These are phyloP conservation scores for Olyra latifolia DNA, from an alignment of 176 grass and related monocot species.

Conservation along the genomic window DNA sequence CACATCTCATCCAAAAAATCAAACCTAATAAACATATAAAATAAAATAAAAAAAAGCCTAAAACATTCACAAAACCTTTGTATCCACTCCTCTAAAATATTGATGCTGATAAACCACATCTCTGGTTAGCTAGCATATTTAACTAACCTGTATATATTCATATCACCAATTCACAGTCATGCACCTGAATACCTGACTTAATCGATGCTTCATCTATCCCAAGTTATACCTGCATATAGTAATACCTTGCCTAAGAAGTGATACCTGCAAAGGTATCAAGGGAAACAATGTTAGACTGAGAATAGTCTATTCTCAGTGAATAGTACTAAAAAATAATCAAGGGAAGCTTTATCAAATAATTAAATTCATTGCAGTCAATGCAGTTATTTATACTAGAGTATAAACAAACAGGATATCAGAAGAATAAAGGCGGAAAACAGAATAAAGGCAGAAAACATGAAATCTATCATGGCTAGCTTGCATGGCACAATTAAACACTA, in stretches of 20 bases:
- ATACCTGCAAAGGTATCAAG: conserved; percentile 48
- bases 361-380: background rate
- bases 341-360: background rate
- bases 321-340: background rate
- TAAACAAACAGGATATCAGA: background rate
- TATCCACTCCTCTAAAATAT: conserved; percentile 56
- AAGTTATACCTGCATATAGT: conserved; percentile 54
- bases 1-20: conserved; percentile 67
- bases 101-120: conserved; percentile 60
- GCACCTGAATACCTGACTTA: conserved; percentile 64
- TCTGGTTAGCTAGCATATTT: conserved; percentile 66
- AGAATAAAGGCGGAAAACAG: background rate
- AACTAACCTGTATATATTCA: conserved; percentile 70
- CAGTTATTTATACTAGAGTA: background rate
- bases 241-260: conserved; percentile 58
- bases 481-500: background rate
- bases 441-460: background rate
- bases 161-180: conserved; percentile 58
- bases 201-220: conserved; percentile 50
- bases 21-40: conserved; percentile 58
- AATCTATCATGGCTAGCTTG: background rate
- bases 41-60: conserved; percentile 65
- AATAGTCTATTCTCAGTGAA: no score
- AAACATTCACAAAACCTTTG: conserved; percentile 72
- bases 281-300: conserved; percentile 24